phyloP scores from a whole-genome alignment of 2,329 filamentous ascomycete species.

The Cercospora brassicicola region DNA sequence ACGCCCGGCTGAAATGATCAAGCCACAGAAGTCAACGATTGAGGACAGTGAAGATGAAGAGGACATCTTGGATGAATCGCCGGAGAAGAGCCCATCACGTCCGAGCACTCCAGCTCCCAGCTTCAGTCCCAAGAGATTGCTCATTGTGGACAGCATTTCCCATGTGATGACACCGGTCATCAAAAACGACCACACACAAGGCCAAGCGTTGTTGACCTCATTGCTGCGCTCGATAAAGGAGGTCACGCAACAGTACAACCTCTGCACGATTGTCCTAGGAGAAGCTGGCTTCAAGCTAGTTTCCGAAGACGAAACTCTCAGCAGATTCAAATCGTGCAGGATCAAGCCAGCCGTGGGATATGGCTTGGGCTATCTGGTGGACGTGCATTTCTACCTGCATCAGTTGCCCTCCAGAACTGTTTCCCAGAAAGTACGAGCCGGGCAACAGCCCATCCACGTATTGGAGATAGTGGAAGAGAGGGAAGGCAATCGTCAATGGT shows the following conservation, averaged over 20 bases:
- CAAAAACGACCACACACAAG: slow-evolving; percentile 36
- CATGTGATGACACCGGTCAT: slow-evolving; percentile 32
- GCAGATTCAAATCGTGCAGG: slow-evolving; percentile 44
- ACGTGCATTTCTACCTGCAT: slow-evolving; percentile 45
- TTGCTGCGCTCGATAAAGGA: slow-evolving; percentile 46
- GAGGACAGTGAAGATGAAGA: slow-evolving; percentile 41
- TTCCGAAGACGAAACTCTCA: slow-evolving; percentile 35
- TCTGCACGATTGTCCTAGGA: slow-evolving; percentile 39
- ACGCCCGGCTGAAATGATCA: neutral
- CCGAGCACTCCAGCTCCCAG: neutral
- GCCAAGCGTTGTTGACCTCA: slow-evolving; percentile 44
- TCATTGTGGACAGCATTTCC: slow-evolving; percentile 35
- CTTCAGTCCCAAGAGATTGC: slow-evolving; percentile 9
- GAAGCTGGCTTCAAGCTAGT: slow-evolving; percentile 16
- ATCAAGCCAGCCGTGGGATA: slow-evolving; percentile 43
- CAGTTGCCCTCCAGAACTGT: slow-evolving; percentile 33
- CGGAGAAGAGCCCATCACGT: neutral
- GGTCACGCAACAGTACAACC: slow-evolving; percentile 40
- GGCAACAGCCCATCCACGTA: slow-evolving; percentile 38
- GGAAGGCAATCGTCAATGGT: slow-evolving; percentile 40
- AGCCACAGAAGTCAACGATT: slow-evolving; percentile 29
- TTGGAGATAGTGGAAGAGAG: slow-evolving; percentile 49
- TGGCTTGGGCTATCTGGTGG: slow-evolving; percentile 42
- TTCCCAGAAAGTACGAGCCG: neutral
- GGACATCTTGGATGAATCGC: slow-evolving; percentile 42